Percentiles rank a stretch among this genome's conserved stretches.
These are phyloP conservation scores for Ustilago bromivora DNA, from an alignment of 1,284 basidiomycete species.

Conservation along the genomic window DNA sequence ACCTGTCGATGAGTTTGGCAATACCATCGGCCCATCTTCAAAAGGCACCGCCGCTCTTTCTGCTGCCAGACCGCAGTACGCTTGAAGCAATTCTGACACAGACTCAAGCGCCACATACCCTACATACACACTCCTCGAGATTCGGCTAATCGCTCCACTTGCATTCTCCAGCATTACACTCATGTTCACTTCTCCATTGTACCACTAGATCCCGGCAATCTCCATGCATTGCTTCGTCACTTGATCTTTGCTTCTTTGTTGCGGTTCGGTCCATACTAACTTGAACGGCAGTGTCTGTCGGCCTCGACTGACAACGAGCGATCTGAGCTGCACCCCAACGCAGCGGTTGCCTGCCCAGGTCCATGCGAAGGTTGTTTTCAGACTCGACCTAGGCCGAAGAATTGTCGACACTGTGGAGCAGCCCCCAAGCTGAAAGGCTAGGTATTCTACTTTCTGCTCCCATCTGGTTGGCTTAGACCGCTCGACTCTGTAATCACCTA, in stretches of 20 bases:
- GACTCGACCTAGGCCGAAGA: too few relatives aligned
- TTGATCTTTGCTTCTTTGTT: background rate
- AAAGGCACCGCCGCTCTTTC: background rate
- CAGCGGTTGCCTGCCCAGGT: too few relatives aligned
- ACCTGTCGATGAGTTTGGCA: conserved; percentile 35
- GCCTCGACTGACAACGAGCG: too few relatives aligned
- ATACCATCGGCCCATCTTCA: conserved; percentile 6
- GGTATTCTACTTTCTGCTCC: background rate
- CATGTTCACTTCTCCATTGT: background rate
- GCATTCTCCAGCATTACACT: background rate
- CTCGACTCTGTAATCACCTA: too few relatives aligned
- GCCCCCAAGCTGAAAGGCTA: too few relatives aligned
- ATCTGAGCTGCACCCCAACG: too few relatives aligned
- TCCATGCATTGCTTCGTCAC: background rate
- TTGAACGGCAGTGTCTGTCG: too few relatives aligned
- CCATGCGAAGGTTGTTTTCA: too few relatives aligned
- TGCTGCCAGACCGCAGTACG: conserved; percentile 8
- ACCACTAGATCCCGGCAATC: background rate
- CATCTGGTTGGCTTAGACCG: background rate
- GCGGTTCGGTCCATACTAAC: background rate
- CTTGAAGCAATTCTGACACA: background rate
- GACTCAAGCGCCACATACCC: background rate
- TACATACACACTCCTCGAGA: background rate
- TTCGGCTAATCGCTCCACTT: background rate
- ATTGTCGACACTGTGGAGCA: too few relatives aligned